Evolutionary conservation across 140 eudicot genomes (phyloP), one percentile per base, ranked within the genome.

Genomic region (Senecio squalidus): DNA sequence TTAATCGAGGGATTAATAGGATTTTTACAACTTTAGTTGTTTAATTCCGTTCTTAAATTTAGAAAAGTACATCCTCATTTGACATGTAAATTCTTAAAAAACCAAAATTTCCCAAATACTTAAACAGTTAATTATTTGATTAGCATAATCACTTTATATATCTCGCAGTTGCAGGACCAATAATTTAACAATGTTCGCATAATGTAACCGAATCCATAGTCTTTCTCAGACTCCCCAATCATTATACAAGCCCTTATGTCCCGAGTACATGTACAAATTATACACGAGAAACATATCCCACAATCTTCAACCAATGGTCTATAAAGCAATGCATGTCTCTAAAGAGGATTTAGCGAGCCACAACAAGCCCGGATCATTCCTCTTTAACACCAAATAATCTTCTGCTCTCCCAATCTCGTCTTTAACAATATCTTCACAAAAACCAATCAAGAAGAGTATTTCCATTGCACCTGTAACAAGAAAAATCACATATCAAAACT

Each of bases 301-400:
- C 63, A 56, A 29, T n/a, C 51, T 8, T 41, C 21, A 1, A 50
- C 23, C 31, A 23, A 64, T 26, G 15, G 47, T 55, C 68, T 76
- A 73, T 55, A 40, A 78, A 24, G 78, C 74, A 57, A 81, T 74
- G 77, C 74, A 55, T 6, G 85, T 73, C 78, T 90, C 97, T 5
- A 90, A 76, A 54, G 90, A 76, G 28, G 94, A 83, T 71, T 91
- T 91, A 45, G 94, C 94, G 31, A 91, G 79, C 98, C 98, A 91
- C 74, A 83, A 61, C 71, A 87, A 60, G n/a, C 91, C 98, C 9
- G 92, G 98, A 60, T 91, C 98, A 49, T 81, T 74, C 62, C 95
- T 74, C 74, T 83, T 86, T 64, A 91, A 66, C 50, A 91, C 77
- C 63, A 91, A 66, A 66, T 74, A 91, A 24, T 80, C 74, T 47